These are phyloP conservation scores for Piper longum DNA, from an alignment of 164 flowering plant genomes.

Conservation along the genomic window DNA sequence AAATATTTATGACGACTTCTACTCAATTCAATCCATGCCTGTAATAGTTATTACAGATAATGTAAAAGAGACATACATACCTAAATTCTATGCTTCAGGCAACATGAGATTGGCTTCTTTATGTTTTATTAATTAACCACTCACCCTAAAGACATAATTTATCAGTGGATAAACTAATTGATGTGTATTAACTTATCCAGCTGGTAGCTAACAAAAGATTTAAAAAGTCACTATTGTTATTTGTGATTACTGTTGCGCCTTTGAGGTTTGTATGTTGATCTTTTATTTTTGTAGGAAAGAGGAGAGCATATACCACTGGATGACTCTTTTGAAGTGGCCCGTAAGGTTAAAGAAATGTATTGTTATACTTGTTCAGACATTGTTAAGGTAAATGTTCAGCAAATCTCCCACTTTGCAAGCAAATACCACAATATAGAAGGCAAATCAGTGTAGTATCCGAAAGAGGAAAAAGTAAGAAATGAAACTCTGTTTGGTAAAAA, in stretches of 20 bases:
- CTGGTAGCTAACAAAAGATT: not conserved
- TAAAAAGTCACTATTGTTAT: not conserved
- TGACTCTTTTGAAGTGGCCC: conserved; percentile 94
- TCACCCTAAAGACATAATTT: not conserved
- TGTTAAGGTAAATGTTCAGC: conserved; percentile 55
- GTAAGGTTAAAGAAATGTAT: conserved; percentile 87
- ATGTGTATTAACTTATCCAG: not conserved
- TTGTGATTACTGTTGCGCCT: not conserved
- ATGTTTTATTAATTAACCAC: not conserved
- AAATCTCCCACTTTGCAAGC: not conserved
- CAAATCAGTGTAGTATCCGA: not conserved
- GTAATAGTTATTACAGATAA: too few relatives aligned
- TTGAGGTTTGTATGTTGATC: conserved; percentile 6
- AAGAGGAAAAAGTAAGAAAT: not conserved
- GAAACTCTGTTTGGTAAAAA: too few relatives aligned
- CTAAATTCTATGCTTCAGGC: too few relatives aligned
- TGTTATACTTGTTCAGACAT: conserved; percentile 93
- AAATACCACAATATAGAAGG: not conserved
- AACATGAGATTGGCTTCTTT: too few relatives aligned
- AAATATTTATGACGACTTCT: too few relatives aligned
- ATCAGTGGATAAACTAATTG: not conserved
- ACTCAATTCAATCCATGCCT: too few relatives aligned
- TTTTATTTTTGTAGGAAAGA: conserved; percentile 61
- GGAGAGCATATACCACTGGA: conserved; percentile 96
- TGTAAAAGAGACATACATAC: too few relatives aligned